Base-by-base conservation (phyloP, 2,329 filamentous ascomycete genomes). In the Colletotrichum simmondsii region DNA sequence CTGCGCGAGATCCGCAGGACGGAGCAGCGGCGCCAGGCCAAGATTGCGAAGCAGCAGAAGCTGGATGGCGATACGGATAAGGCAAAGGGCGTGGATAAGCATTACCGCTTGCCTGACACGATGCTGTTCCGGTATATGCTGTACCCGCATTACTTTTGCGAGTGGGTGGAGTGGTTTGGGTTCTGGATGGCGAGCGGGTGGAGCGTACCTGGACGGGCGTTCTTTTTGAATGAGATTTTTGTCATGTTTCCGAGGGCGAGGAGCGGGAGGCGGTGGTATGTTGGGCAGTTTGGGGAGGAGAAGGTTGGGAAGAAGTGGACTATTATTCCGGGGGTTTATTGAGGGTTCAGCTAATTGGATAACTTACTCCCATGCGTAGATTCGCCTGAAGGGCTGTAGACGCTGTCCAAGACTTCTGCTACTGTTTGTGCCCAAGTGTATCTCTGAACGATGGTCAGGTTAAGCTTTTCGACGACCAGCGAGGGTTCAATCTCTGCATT, bases 81-180 rank as follows among this genome's bases (percentile, higher is more conserved):
- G 12, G 65, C 58, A 42, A 73, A 75, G 72, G 76, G 78, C 74
- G 91, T 94, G 74, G 89, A 93, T 58, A 97, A 97, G 84, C 90
- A 97, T 74, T 98, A 98, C 81, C 91, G 94, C 84, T 90, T 99
- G 65, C 97, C 97, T 0, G 87, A 94, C 79, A 92, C 92, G 63
- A 95, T 95, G 0, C 83, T 98, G 62, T 99, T 98, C 83, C 87
- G 89, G 76, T 92, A 92, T 78, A 90, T 98, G 79, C 87, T 98
- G 72, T 98, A 93, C 82, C 95, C 97, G 76, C 97, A 99, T 81
- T 99, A 98, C 82, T 87, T 97, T n/a, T 93, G 92, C 80, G 97
- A 99, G 85, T 99, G 97, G 97, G 81, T 98, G 65, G 97, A 99
- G 87, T 99, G 97, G 97, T 82, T 89, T 4, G 97, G 97, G 0